Conservation (phyloP, 2,329 filamentous ascomycete species). For the Trichoderma pleuroti region DNA sequence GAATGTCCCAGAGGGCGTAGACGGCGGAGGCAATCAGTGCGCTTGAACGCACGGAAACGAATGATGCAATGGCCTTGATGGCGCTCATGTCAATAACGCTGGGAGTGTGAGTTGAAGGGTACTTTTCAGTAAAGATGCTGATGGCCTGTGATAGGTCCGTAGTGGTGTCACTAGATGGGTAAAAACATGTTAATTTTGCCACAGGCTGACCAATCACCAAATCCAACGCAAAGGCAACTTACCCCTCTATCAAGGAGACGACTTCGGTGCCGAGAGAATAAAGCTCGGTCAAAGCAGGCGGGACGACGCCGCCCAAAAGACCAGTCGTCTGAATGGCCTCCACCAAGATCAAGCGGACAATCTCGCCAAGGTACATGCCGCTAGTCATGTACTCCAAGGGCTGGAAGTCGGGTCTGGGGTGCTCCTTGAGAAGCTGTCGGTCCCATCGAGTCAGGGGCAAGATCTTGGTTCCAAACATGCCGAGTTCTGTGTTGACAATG, state of each 20-base stretch:
- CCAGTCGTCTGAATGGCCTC: slow-evolving; percentile 56
- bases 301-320: slow-evolving; percentile 54
- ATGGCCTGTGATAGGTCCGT: slow-evolving; percentile 42
- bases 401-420: slow-evolving; percentile 57
- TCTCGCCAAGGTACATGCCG: slow-evolving; percentile 65
- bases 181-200: slow-evolving; percentile 23
- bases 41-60: slow-evolving; percentile 56
- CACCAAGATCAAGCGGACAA: slow-evolving; percentile 54
- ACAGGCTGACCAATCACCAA: neutral
- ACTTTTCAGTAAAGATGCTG: slow-evolving; percentile 46
- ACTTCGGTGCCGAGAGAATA: slow-evolving; percentile 62
- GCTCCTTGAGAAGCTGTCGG: slow-evolving; percentile 46
- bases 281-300: slow-evolving; percentile 47
- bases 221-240: slow-evolving; percentile 28
- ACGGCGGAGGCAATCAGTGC: slow-evolving; percentile 58
- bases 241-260: slow-evolving; percentile 56
- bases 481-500: slow-evolving; percentile 64
- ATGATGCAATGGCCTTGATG: slow-evolving; percentile 51
- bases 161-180: slow-evolving; percentile 41
- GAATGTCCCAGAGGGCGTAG: slow-evolving; percentile 57
- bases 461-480: slow-evolving; percentile 61
- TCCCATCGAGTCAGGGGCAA: slow-evolving; percentile 63
- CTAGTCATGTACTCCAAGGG: slow-evolving; percentile 61
- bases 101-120: slow-evolving; percentile 44
- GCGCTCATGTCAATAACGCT: slow-evolving; percentile 47